These are phyloP conservation scores for Boechera divaricarpa DNA, from an alignment of 345 rosid species.

Conservation along the genomic window DNA sequence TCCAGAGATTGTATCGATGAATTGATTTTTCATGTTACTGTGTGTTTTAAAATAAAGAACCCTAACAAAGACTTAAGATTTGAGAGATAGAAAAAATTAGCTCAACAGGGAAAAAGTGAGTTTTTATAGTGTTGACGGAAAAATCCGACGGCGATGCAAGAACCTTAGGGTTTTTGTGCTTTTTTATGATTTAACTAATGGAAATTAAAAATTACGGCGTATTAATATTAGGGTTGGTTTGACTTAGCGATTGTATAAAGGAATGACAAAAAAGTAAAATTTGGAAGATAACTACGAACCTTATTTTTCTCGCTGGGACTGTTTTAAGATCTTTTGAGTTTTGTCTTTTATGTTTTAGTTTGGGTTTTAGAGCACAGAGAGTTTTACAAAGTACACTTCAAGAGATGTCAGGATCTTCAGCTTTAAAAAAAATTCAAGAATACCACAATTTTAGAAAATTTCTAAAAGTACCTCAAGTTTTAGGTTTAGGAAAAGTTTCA, in stretches of 20 bases:
- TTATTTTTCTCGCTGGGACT: slow-evolving; percentile 37
- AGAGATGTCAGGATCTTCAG: too few species aligned
- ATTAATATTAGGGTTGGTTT: slow-evolving; percentile 35
- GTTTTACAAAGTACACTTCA: slow-evolving; percentile 29
- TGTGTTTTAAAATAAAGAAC: slow-evolving; percentile 24
- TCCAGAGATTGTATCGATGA: background rate
- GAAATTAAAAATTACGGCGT: slow-evolving; percentile 34
- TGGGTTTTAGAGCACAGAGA: slow-evolving; percentile 15
- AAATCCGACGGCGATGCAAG: slow-evolving; percentile 91
- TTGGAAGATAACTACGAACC: slow-evolving; percentile 34
- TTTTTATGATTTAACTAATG: slow-evolving; percentile 33
- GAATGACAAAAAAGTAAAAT: background rate
- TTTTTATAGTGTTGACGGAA: slow-evolving; percentile 54
- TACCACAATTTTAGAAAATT: too few species aligned
- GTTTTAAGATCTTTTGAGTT: slow-evolving; percentile 24
- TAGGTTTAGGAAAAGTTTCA: too few species aligned
- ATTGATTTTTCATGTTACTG: slow-evolving; percentile 23
- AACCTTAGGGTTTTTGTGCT: slow-evolving; percentile 93
- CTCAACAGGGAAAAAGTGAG: slow-evolving; percentile 4
- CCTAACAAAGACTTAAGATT: slow-evolving; percentile 34
- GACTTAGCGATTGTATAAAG: slow-evolving; percentile 32
- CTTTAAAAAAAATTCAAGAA: too few species aligned
- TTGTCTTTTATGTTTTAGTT: slow-evolving; percentile 29
- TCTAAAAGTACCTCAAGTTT: too few species aligned
- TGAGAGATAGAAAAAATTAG: slow-evolving; percentile 1